Evolutionary conservation across 108 stramenopile genomes (phyloP).

Genomic region (Phaeodactylum tricornutum): DNA sequence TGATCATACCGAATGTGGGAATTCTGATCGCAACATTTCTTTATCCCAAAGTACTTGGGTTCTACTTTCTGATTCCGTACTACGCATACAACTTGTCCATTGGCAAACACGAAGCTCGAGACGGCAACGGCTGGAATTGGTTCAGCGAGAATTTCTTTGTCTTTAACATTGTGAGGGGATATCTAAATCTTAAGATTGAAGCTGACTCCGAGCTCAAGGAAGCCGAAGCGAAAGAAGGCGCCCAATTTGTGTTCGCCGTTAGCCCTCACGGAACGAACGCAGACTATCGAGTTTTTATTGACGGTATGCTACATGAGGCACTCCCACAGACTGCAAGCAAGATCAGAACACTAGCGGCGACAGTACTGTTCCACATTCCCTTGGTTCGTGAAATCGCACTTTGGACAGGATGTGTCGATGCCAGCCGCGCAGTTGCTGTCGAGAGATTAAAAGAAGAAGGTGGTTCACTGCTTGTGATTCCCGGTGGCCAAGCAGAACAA

Average conservation of each 20-base stretch:
- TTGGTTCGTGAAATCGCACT: constrained; percentile 50
- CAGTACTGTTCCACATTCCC: constrained; percentile 52
- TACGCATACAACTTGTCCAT: too few relatives aligned
- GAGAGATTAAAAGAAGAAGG: constrained; percentile 18
- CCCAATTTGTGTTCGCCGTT: constrained; percentile 26
- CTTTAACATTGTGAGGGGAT: too few relatives aligned
- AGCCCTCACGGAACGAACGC: constrained; percentile 23
- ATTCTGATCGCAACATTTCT: too few relatives aligned
- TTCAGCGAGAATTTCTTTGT: too few relatives aligned
- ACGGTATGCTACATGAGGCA: constrained; percentile 20
- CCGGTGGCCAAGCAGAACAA: constrained; percentile 49
- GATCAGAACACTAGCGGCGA: constrained; percentile 34
- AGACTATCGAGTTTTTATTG: constrained; percentile 28
- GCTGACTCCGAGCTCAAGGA: background rate
- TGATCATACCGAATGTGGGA: too few relatives aligned
- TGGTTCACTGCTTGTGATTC: constrained; percentile 28
- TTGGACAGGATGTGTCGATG: constrained; percentile 52
- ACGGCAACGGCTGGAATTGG: too few relatives aligned
- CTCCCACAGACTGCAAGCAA: constrained; percentile 20
- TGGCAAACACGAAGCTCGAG: too few relatives aligned
- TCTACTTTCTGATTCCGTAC: too few relatives aligned
- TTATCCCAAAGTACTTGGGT: too few relatives aligned
- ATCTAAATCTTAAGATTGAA: constrained; percentile 2
- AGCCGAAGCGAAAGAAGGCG: constrained; percentile 8
- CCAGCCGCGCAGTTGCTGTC: constrained; percentile 31